Base-by-base conservation (phyloP, 345 rosid genomes). In the Camelina neglecta region DNA sequence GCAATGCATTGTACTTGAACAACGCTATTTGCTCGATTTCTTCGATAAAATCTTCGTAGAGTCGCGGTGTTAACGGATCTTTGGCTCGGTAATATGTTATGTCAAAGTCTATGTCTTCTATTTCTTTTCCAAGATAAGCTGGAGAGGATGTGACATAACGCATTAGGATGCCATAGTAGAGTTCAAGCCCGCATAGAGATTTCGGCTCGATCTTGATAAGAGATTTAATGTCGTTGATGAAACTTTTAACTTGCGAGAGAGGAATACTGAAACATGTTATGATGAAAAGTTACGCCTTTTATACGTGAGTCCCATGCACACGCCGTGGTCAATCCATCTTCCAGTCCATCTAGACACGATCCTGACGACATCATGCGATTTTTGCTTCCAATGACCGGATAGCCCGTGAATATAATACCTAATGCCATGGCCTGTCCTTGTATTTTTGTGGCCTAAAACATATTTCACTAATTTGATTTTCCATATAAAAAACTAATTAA, bases 21-120 rank as follows among this genome's bases (percentile, higher is more conserved):
- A 93, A 7, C 0, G 90, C 97, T 20, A 93, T 80, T 65, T 91
- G 97, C 69, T 93, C 97, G 3, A 93, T 87, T 54, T 93, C 98
- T 72, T 93, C 96, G 0, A 90, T 70, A 8, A 85, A 50, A 20
- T 90, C 96, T 60, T 90, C 82, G 24, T 77, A 84, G 7, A 91
- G 90, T 65, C 96, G 81, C 0, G 97, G 98, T 24, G 65, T 62
- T 80, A 67, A 7, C 0, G 98, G 94, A 54, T 87, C 75, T 58
- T 88, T 84, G 80, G 91, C 86, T 53, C 97, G 67, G 15, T 91
- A 90, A 69, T 85, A 91, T 1, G 92, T 84, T 73, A 91, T 44
- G 33, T 93, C 97, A 31, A 93, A 93, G 74, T 90, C 97, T 33
- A 93, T 4, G 0, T 83, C 88, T 53, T 94, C 96, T 4, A 79